Evolutionary conservation across 768 basidiomycete species (phyloP), one percentile per base, ranked within the genome.

Genomic region (Chalciporus sphaerocephalus): DNA sequence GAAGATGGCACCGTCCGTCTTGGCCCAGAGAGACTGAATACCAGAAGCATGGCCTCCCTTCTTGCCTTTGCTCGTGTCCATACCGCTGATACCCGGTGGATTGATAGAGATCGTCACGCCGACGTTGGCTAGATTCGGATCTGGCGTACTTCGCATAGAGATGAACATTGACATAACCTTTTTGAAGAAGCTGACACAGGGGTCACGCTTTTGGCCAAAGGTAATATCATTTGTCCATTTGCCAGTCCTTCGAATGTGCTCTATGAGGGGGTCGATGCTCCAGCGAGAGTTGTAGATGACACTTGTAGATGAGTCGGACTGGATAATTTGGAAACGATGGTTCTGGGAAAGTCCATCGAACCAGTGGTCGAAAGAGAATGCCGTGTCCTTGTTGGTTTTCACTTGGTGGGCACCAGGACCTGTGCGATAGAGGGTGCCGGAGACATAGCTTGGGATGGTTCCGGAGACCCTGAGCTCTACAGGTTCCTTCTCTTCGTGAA

Each of bases 341-440:
- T 64, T 64, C 49, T 68, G 60, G 13, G 65, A 61, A 38, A 73
- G 62, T 21, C 71, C 71, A 40, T 72, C 71, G 43, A 72, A 72
- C 71, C 70, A 69, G 40, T 71, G 71, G 39, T 61, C 53, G 7
- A 65, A 34, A 13, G 68, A 58, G 16, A 59, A 51, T 2, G 56
- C 60, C 6, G 47, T 22, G 13, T 52, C 58, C 10, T 52, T 50
- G 40, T 53, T 33, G 0, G 54, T 16, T 23, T 58, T 45, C 25
- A 66, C 60, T 43, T 68, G 58, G 42, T 54, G 13, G 5, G 56
- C 60, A 2, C 68, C 69, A 7, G 71, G 70, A 6, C 70, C 70
- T 6, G 69, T 72, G 23, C 70, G 53, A 46, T 71, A 68, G 16
- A 72, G 58, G 16, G 58, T 59, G 7, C 71, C 71, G 3, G 56